These are phyloP conservation scores for Phialemoniopsis sp. DNA, from an alignment of 2,329 filamentous ascomycete genomes.

Conservation along the genomic window DNA sequence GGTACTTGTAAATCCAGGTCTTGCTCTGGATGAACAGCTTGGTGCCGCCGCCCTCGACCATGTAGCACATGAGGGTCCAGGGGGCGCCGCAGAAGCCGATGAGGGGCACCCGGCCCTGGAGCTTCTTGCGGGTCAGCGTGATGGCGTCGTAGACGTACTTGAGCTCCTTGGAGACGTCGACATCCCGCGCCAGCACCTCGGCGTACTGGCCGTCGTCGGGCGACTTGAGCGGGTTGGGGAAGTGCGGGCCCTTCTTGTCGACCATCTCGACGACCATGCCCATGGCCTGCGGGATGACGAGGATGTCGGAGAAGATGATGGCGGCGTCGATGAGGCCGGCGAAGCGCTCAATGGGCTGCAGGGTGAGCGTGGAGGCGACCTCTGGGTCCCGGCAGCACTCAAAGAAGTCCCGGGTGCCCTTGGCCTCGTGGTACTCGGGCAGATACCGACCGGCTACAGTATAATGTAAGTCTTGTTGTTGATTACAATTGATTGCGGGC, in stretches of 20 bases:
- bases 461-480: neutral
- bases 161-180: slow-evolving; percentile 81
- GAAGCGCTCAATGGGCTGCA: slow-evolving; percentile 92
- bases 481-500: slow-evolving; percentile 2
- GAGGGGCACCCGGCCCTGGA: slow-evolving; percentile 82
- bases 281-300: slow-evolving; percentile 96
- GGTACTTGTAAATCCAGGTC: slow-evolving; percentile 93
- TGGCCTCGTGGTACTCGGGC: slow-evolving; percentile 95
- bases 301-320: slow-evolving; percentile 98
- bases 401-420: slow-evolving; percentile 90
- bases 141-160: slow-evolving; percentile 97
- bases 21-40: slow-evolving; percentile 94
- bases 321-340: slow-evolving; percentile 88
- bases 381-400: slow-evolving; percentile 93
- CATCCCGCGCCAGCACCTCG: slow-evolving; percentile 68
- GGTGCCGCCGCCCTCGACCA: slow-evolving; percentile 95
- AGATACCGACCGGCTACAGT: slow-evolving; percentile 84
- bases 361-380: slow-evolving; percentile 85
- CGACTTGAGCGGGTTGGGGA: slow-evolving; percentile 75
- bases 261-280: slow-evolving; percentile 99
- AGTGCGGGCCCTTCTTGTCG: slow-evolving; percentile 93
- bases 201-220: slow-evolving; percentile 82
- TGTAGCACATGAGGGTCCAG: slow-evolving; percentile 97
- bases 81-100: slow-evolving; percentile 97
- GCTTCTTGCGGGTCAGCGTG: slow-evolving; percentile 81